A percentile compares a stretch with the other conserved stretches of the same genome.
Conservation (phyloP, 2,329 filamentous ascomycete species). For the Rhynchosporium agropyri region DNA sequence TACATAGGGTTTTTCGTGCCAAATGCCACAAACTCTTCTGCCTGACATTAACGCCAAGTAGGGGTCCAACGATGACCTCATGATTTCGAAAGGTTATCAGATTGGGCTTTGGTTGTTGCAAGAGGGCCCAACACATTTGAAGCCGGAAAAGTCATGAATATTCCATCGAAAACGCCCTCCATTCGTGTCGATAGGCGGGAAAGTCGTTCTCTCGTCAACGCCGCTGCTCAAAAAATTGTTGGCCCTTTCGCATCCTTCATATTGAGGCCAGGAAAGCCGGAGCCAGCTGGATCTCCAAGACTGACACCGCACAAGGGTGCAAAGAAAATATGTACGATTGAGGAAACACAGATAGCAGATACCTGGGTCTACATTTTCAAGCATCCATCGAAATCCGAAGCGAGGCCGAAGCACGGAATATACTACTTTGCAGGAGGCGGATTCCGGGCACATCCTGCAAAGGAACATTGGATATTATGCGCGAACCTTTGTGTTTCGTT, state of each 20-base stretch:
- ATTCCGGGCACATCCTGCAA: conserved; percentile 21
- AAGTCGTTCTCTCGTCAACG: conserved; percentile 16
- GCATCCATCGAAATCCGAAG: not conserved
- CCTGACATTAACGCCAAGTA: not conserved
- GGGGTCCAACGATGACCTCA: conserved; percentile 10
- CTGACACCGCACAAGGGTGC: conserved; percentile 24
- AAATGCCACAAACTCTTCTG: not conserved
- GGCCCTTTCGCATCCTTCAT: conserved; percentile 24
- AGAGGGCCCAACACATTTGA: not conserved
- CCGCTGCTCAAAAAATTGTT: conserved; percentile 21
- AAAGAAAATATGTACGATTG: conserved; percentile 16
- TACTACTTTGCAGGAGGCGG: conserved; percentile 43
- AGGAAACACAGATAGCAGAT: conserved; percentile 20
- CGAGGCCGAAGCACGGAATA: conserved; percentile 16
- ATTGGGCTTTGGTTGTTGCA: not conserved
- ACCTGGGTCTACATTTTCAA: conserved; percentile 27
- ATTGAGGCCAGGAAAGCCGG: conserved; percentile 15
- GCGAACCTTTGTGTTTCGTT: conserved; percentile 24
- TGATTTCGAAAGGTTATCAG: not conserved
- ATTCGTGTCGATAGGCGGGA: conserved; percentile 22
- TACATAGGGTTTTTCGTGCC: no score
- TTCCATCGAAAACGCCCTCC: conserved; percentile 3
- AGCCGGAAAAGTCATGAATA: not conserved
- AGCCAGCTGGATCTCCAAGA: conserved; percentile 23
- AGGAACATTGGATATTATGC: conserved; percentile 31